A percentile compares a stretch with the other conserved stretches of the same genome.
Conservation (phyloP, 176 grass and related monocot genomes). For the Oryza officinalis region DNA sequence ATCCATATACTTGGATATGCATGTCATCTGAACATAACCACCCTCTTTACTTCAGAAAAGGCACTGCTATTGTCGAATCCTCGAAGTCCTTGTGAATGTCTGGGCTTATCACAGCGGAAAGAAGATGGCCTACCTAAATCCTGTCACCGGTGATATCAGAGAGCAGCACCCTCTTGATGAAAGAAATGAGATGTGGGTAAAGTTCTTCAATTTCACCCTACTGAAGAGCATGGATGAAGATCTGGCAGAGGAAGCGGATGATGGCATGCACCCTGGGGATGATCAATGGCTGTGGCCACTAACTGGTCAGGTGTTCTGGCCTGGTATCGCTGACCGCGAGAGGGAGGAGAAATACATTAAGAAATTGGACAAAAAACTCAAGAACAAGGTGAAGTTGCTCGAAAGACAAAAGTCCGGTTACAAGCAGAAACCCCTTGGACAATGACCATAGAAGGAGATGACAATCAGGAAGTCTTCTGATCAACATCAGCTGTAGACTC, state of each 20-base stretch:
- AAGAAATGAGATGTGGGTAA: slow-evolving; percentile 80
- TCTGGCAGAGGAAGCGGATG: slow-evolving; percentile 94
- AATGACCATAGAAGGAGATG: slow-evolving; percentile 38
- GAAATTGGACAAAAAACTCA: slow-evolving; percentile 95
- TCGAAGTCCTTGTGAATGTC: slow-evolving; percentile 90
- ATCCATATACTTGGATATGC: slow-evolving; percentile 22
- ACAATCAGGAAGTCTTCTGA: background rate
- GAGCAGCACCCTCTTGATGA: slow-evolving; percentile 71
- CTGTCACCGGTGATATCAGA: slow-evolving; percentile 53
- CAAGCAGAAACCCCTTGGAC: slow-evolving; percentile 90
- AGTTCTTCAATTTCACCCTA: slow-evolving; percentile 79
- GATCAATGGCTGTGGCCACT: slow-evolving; percentile 83
- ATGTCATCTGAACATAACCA: slow-evolving; percentile 20
- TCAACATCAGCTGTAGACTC: background rate
- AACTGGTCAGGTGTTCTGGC: slow-evolving; percentile 89
- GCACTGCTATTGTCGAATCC: slow-evolving; percentile 91
- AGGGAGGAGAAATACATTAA: slow-evolving; percentile 76
- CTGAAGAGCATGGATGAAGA: slow-evolving; percentile 99
- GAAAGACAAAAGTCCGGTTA: slow-evolving; percentile 91
- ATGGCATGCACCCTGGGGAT: slow-evolving; percentile 58
- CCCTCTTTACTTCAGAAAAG: slow-evolving; percentile 69
- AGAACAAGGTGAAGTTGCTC: slow-evolving; percentile 73
- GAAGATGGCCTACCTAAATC: slow-evolving; percentile 86
- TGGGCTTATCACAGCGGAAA: slow-evolving; percentile 97
- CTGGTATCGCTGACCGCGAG: slow-evolving; percentile 75